Conservation (phyloP, 208 protist species). For the Porcisia deanei region DNA sequence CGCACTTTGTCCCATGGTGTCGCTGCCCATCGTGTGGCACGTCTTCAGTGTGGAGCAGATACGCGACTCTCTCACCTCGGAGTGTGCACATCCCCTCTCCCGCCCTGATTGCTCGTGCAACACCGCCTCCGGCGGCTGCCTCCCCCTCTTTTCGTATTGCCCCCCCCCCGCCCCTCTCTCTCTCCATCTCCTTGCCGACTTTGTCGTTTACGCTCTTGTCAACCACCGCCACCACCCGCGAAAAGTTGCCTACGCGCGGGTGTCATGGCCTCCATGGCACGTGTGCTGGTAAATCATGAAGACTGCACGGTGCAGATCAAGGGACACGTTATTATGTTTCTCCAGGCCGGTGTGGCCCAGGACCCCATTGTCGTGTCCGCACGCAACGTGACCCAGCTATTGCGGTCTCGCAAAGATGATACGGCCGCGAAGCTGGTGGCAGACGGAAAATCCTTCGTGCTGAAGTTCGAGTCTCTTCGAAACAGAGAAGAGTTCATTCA, state of each 20-base stretch:
- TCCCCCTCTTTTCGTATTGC: not conserved
- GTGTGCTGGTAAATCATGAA: slow-evolving; percentile 53
- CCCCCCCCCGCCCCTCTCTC: not conserved
- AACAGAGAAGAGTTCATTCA: slow-evolving; percentile 56
- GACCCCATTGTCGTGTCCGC: slow-evolving; percentile 24
- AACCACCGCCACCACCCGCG: not conserved
- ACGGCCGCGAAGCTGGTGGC: slow-evolving; percentile 47
- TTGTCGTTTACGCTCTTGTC: not conserved
- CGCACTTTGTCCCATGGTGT: not conserved
- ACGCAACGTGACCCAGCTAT: slow-evolving; percentile 56
- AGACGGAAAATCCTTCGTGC: slow-evolving; percentile 28
- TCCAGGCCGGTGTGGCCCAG: slow-evolving; percentile 9
- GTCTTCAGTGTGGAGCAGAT: not conserved
- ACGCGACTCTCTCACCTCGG: not conserved
- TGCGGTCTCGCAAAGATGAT: slow-evolving; percentile 67
- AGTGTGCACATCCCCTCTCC: not conserved
- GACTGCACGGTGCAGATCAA: slow-evolving; percentile 48
- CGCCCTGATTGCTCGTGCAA: not conserved
- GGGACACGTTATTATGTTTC: slow-evolving; percentile 42
- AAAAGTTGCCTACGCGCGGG: not conserved
- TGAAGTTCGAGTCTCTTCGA: slow-evolving; percentile 42
- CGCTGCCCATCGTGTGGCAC: not conserved
- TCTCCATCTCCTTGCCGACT: not conserved
- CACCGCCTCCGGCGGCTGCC: not conserved
- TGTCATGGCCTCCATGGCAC: slow-evolving; percentile 24